Evolutionary conservation across 192 early-diverging fungal genomes (phyloP).

Genomic region (Obelidium mucronatum): DNA sequence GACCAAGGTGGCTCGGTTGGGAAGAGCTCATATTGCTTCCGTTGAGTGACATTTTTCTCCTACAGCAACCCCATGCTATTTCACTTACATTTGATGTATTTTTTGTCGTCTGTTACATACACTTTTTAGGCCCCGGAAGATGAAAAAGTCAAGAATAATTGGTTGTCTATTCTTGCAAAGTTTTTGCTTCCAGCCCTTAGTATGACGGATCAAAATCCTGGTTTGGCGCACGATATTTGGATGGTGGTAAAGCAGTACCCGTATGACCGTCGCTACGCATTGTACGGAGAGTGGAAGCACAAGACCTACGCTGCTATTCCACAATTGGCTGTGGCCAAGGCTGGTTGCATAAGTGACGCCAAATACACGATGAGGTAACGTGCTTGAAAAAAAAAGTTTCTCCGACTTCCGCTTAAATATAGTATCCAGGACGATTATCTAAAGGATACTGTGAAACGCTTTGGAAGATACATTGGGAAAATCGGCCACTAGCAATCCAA

Average conservation of each 20-base stretch:
- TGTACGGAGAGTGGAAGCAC: slow-evolving; percentile 85
- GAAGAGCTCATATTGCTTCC: slow-evolving; percentile 42
- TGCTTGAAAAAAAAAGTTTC: background rate
- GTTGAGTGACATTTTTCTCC: too few relatives aligned
- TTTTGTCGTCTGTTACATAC: too few relatives aligned
- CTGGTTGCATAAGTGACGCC: slow-evolving; percentile 59
- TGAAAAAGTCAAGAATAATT: slow-evolving; percentile 40
- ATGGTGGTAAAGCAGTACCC: slow-evolving; percentile 63
- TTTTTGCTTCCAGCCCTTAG: slow-evolving; percentile 75
- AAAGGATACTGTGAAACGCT: slow-evolving; percentile 77
- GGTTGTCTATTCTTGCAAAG: slow-evolving; percentile 53
- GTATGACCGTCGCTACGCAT: slow-evolving; percentile 67
- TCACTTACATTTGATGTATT: too few relatives aligned
- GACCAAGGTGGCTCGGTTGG: slow-evolving; percentile 55
- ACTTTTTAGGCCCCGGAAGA: too few relatives aligned
- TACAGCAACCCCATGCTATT: too few relatives aligned
- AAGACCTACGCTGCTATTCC: slow-evolving; percentile 61
- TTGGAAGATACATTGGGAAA: slow-evolving; percentile 78
- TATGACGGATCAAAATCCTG: slow-evolving; percentile 68
- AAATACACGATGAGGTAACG: slow-evolving; percentile 62
- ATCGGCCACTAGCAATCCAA: slow-evolving; percentile 76
- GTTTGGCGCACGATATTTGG: slow-evolving; percentile 70
- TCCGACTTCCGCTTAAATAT: background rate
- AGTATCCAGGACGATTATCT: slow-evolving; percentile 59
- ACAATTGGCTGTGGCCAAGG: slow-evolving; percentile 58